Evolutionary conservation across 2,329 filamentous ascomycete genomes (phyloP).

Genomic region (Aspergillus sp.): DNA sequence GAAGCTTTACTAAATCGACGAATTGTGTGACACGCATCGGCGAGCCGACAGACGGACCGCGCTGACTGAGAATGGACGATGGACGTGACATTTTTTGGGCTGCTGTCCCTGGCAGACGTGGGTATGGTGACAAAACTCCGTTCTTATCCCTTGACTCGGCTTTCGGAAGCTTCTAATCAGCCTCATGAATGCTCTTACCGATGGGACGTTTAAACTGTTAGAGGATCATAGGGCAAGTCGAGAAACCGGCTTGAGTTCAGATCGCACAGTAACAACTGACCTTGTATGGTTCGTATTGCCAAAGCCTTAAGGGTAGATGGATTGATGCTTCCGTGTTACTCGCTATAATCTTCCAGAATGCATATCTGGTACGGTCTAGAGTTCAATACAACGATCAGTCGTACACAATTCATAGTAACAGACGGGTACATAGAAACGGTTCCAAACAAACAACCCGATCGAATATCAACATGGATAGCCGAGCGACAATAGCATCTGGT

Average conservation of each 20-base stretch:
- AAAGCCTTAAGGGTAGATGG: not conserved
- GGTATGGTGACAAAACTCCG: not conserved
- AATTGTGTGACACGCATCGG: constrained; percentile 15
- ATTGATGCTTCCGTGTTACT: not conserved
- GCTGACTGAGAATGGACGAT: not conserved
- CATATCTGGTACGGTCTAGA: not conserved
- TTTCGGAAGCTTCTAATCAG: too few relatives aligned
- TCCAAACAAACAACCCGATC: too few relatives aligned
- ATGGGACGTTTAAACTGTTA: too few relatives aligned
- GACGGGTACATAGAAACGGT: too few relatives aligned
- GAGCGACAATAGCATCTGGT: too few relatives aligned
- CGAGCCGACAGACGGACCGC: constrained; percentile 1
- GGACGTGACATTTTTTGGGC: constrained; percentile 17
- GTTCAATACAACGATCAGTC: too few relatives aligned
- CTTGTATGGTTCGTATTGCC: too few relatives aligned
- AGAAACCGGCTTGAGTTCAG: too few relatives aligned
- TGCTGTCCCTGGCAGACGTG: constrained; percentile 7
- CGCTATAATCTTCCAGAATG: not conserved
- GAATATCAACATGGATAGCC: too few relatives aligned
- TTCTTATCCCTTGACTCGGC: not conserved
- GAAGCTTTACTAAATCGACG: constrained; percentile 11
- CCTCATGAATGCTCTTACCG: not conserved
- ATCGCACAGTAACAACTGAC: too few relatives aligned
- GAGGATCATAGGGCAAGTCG: too few relatives aligned
- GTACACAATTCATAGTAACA: too few relatives aligned